These are phyloP conservation scores for Trichoderma pleuroti DNA, from an alignment of 2,329 filamentous ascomycete species.

Conservation along the genomic window DNA sequence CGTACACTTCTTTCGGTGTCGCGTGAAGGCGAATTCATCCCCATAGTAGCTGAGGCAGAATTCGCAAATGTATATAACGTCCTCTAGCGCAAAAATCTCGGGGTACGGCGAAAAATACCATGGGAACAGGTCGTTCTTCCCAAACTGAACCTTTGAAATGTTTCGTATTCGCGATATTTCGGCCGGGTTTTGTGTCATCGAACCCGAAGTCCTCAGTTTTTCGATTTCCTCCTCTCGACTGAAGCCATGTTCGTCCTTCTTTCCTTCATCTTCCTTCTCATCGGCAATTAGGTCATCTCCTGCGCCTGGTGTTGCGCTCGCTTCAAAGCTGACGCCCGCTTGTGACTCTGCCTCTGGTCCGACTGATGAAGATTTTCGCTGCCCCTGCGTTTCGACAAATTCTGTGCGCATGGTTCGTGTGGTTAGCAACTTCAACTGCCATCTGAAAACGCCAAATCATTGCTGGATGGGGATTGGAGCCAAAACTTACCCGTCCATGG, in stretches of 20 bases:
- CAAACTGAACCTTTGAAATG: conserved; percentile 91
- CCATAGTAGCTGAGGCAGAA: conserved; percentile 93
- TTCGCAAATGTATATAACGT: conserved; percentile 94
- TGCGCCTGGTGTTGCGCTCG: conserved; percentile 41
- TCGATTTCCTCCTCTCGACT: conserved; percentile 91
- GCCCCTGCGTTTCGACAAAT: conserved; percentile 46
- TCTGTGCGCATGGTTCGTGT: conserved; percentile 31
- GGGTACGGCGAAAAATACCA: conserved; percentile 99
- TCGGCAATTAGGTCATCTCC: conserved; percentile 55
- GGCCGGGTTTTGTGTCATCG: conserved; percentile 98
- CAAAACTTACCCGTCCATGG: conserved; percentile 43
- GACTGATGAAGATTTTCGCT: conserved; percentile 42
- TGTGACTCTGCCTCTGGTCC: conserved; percentile 45
- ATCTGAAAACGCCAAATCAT: background rate
- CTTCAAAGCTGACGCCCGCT: conserved; percentile 41
- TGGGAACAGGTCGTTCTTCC: conserved; percentile 83
- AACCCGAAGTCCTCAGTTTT: conserved; percentile 87
- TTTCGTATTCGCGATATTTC: conserved; percentile 96
- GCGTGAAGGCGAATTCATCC: conserved; percentile 73
- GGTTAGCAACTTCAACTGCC: background rate
- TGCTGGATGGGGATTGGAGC: background rate
- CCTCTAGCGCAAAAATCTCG: conserved; percentile 79
- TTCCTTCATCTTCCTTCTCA: conserved; percentile 44
- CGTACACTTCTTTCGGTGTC: conserved; percentile 86
- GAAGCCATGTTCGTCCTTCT: conserved; percentile 55